A percentile compares a stretch with the other conserved stretches of the same genome.
Evolutionary conservation across 345 rosid species (phyloP).

Genomic region (Sonneratia alba): DNA sequence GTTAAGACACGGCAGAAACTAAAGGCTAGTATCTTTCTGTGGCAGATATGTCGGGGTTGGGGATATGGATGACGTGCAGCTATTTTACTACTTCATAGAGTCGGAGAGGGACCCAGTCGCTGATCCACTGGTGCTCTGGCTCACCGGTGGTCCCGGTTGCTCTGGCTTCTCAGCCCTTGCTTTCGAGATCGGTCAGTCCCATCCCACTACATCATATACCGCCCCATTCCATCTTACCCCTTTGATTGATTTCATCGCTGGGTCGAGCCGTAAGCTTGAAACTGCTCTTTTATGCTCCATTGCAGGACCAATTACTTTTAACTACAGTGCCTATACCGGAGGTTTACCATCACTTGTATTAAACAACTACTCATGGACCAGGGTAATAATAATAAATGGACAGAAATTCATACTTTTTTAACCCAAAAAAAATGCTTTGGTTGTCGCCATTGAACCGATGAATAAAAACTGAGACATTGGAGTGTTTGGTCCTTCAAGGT

Average conservation of each 20-base stretch:
- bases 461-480: not conserved
- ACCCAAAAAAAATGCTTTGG: not conserved
- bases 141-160: slow-evolving; percentile 36
- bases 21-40: not conserved
- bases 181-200: slow-evolving; percentile 29
- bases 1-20: not conserved
- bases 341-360: slow-evolving; percentile 17
- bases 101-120: slow-evolving; percentile 26
- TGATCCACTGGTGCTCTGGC: slow-evolving; percentile 35
- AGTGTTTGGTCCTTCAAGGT: slow-evolving; percentile 8
- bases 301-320: slow-evolving; percentile 27
- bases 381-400: slow-evolving; percentile 10
- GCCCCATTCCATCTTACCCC: no score
- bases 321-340: slow-evolving; percentile 14
- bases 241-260: no score
- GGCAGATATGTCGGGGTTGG: slow-evolving; percentile 27
- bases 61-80: slow-evolving; percentile 23
- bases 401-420: not conserved
- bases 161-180: slow-evolving; percentile 34
- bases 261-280: not conserved
- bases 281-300: not conserved
- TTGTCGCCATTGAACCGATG: not conserved
- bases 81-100: slow-evolving; percentile 32
- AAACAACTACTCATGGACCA: slow-evolving; percentile 27
- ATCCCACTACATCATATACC: not conserved